Conservation (phyloP, 2,329 filamentous ascomycete genomes). For the Penicillium decumbens region DNA sequence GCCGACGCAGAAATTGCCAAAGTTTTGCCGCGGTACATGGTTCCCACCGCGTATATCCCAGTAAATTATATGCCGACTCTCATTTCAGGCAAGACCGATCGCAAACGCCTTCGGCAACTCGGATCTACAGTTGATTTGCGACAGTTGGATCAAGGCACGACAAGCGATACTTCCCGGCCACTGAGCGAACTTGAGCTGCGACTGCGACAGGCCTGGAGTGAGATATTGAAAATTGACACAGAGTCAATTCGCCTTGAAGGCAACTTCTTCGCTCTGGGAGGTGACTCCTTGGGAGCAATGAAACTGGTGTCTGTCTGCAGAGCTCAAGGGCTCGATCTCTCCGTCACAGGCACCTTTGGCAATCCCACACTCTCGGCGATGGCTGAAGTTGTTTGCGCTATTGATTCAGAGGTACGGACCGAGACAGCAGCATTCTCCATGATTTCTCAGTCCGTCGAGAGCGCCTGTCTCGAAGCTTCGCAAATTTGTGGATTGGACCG, state of each 20-base stretch:
- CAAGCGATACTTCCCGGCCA: constrained; percentile 17
- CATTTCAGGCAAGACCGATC: constrained; percentile 45
- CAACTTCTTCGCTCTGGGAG: constrained; percentile 38
- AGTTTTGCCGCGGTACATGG: constrained; percentile 32
- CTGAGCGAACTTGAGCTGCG: constrained; percentile 32
- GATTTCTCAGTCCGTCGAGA: constrained; percentile 32
- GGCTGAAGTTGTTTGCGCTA: constrained; percentile 36
- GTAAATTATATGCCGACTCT: constrained; percentile 41
- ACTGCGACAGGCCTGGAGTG: constrained; percentile 34
- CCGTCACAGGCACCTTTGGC: constrained; percentile 35
- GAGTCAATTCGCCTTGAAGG: constrained; percentile 35
- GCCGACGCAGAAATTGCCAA: constrained; percentile 24
- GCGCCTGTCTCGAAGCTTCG: constrained; percentile 37
- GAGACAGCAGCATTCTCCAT: constrained; percentile 29
- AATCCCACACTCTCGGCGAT: constrained; percentile 39
- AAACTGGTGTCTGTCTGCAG: constrained; percentile 32
- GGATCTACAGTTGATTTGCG: constrained; percentile 33
- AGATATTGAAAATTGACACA: constrained; percentile 28
- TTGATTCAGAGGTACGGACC: constrained; percentile 23
- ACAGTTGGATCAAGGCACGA: constrained; percentile 24
- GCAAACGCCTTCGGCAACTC: constrained; percentile 35
- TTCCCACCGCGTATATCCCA: constrained; percentile 42
- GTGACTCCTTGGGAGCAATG: constrained; percentile 36
- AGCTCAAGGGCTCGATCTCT: constrained; percentile 29
- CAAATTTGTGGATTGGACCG: constrained; percentile 29